These are phyloP conservation scores for Intubia oerlemansii DNA, from an alignment of 2,329 filamentous ascomycete genomes.

Conservation along the genomic window DNA sequence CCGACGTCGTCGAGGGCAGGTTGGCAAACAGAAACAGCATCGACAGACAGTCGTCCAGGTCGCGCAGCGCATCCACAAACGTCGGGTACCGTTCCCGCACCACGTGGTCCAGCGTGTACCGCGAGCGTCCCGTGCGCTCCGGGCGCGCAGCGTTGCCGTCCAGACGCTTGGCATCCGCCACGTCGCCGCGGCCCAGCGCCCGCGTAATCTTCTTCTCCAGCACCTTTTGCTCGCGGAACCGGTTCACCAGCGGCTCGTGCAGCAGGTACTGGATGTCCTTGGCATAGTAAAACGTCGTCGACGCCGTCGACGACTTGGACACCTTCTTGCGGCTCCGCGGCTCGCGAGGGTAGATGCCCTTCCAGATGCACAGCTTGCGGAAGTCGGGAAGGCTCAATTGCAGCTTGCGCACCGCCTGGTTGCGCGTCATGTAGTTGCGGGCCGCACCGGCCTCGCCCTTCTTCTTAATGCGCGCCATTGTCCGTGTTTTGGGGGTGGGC, in stretches of 20 bases:
- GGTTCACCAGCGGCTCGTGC: conserved; percentile 81
- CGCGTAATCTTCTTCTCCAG: conserved; percentile 94
- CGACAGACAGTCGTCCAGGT: conserved; percentile 88
- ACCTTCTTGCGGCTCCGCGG: conserved; percentile 95
- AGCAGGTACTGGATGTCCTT: conserved; percentile 98
- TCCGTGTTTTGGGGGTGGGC: not conserved
- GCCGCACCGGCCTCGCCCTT: conserved; percentile 82
- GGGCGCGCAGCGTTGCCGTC: conserved; percentile 72
- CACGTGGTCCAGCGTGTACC: conserved; percentile 85
- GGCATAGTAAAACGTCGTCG: conserved; percentile 77
- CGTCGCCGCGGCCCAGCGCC: conserved; percentile 79
- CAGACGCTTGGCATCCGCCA: conserved; percentile 66
- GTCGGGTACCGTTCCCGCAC: conserved; percentile 97
- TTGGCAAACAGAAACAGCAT: conserved; percentile 97
- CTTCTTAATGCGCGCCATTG: conserved; percentile 68
- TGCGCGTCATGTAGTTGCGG: conserved; percentile 96
- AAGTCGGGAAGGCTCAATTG: conserved; percentile 96
- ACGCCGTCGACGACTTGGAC: conserved; percentile 70
- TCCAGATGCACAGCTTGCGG: conserved; percentile 96
- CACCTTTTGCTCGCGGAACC: conserved; percentile 92
- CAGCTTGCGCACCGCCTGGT: conserved; percentile 90
- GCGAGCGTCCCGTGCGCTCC: conserved; percentile 77
- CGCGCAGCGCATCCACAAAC: conserved; percentile 80
- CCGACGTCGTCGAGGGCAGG: conserved; percentile 70
- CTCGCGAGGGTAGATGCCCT: conserved; percentile 96